Evolutionary conservation across 2,329 filamentous ascomycete genomes (phyloP).

Genomic region (Ceratocystis cubensis): DNA sequence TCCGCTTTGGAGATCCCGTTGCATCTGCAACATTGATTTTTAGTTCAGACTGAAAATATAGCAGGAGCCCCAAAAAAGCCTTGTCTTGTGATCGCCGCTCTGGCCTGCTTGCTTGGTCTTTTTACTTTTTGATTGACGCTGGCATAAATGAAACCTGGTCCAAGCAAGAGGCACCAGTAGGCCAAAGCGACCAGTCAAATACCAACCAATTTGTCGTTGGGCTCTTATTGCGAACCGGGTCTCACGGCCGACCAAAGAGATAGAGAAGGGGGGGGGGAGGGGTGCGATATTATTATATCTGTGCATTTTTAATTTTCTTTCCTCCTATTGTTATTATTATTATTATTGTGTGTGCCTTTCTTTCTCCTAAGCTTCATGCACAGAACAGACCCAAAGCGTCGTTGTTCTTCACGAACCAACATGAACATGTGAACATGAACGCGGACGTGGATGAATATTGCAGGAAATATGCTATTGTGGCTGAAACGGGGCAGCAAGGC

Average conservation of each 20-base stretch:
- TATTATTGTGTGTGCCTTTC: neutral
- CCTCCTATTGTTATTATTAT: neutral
- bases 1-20: neutral
- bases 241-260: neutral
- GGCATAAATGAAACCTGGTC: neutral
- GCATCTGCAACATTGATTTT: neutral
- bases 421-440: neutral
- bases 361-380: neutral
- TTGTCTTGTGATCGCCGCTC: conserved; percentile 8
- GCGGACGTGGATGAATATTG: neutral
- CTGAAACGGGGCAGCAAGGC: neutral
- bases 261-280: neutral
- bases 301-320: neutral
- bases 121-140: neutral
- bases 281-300: neutral
- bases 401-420: neutral
- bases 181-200: neutral
- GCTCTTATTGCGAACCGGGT: neutral
- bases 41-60: neutral
- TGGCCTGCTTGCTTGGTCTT: neutral
- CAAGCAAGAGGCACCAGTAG: neutral
- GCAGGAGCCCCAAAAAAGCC: neutral
- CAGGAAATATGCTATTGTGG: neutral
- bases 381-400: conserved; percentile 6
- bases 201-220: neutral